These are phyloP conservation scores for Penicillium sp. DNA, from an alignment of 2,329 filamentous ascomycete species.

Conservation along the genomic window DNA sequence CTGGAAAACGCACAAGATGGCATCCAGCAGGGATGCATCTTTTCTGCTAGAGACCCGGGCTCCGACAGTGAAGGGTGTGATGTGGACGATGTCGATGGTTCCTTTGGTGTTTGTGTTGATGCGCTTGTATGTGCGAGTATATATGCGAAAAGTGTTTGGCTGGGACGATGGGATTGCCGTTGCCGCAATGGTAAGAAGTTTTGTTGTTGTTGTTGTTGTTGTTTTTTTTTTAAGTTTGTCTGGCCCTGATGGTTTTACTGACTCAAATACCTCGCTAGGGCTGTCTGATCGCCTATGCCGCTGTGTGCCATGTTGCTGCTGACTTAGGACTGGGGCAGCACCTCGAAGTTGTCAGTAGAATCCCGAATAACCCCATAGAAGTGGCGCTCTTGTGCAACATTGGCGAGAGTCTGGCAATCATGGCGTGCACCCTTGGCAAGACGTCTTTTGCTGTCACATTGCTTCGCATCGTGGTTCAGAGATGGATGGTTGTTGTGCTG, in stretches of 20 bases:
- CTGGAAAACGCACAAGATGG: not conserved
- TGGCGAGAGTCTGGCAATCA: conserved; percentile 38
- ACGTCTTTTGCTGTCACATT: conserved; percentile 43
- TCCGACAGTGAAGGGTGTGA: conserved; percentile 15
- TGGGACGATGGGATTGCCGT: conserved; percentile 22
- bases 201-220: too few relatives aligned
- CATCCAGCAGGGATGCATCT: not conserved
- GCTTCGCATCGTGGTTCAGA: conserved; percentile 36
- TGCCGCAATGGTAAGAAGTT: conserved; percentile 12
- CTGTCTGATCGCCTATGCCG: conserved; percentile 16
- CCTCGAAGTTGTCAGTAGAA: conserved; percentile 7
- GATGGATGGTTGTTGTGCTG: conserved; percentile 37
- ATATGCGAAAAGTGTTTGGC: conserved; percentile 18
- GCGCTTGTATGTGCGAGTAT: conserved; percentile 17
- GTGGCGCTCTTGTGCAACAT: conserved; percentile 22
- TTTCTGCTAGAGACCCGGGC: conserved; percentile 8
- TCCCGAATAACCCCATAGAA: conserved; percentile 15
- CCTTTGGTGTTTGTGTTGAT: conserved; percentile 15
- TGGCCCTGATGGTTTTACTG: not conserved
- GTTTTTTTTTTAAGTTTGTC: not conserved
- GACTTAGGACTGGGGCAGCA: conserved; percentile 17
- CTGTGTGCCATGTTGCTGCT: conserved; percentile 19
- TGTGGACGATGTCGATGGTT: conserved; percentile 19
- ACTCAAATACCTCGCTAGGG: not conserved
- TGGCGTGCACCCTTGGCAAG: conserved; percentile 44